phyloP scores from a whole-genome alignment of 768 basidiomycete genomes.

The Leucocoprinus birnbaumii region DNA sequence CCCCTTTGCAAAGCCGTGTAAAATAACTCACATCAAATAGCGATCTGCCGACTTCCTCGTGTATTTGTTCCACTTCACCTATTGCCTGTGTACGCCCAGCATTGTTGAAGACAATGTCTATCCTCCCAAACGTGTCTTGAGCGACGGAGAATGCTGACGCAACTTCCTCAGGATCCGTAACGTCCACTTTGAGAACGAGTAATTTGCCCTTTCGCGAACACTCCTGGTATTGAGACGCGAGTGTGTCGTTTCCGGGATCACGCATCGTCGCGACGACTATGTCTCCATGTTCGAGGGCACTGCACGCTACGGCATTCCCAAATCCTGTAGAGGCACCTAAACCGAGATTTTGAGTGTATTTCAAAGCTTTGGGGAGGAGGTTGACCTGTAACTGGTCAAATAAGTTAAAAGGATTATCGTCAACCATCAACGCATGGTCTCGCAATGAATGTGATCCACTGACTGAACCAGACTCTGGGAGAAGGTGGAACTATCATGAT shows the following conservation, averaged over 20 bases:
- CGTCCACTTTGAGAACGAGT: slow-evolving; percentile 33
- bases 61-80: slow-evolving; percentile 35
- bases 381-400: slow-evolving; percentile 8
- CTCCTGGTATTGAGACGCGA: slow-evolving; percentile 24
- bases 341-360: not conserved
- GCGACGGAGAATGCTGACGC: slow-evolving; percentile 27
- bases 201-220: slow-evolving; percentile 17
- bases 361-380: too few relatives aligned
- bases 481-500: not conserved
- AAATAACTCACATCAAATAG: slow-evolving; percentile 32
- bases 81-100: slow-evolving; percentile 29
- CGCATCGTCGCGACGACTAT: slow-evolving; percentile 37
- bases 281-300: slow-evolving; percentile 33
- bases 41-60: slow-evolving; percentile 28
- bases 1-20: too few relatives aligned
- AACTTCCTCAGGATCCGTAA: slow-evolving; percentile 28
- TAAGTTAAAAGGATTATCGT: too few relatives aligned
- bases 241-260: slow-evolving; percentile 25
- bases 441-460: not conserved
- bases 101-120: slow-evolving; percentile 34
- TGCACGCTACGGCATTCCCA: slow-evolving; percentile 32
- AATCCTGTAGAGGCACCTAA: slow-evolving; percentile 28
- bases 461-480: slow-evolving; percentile 8
- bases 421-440: too few relatives aligned
- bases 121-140: slow-evolving; percentile 28